Percentiles rank a stretch among this genome's conserved stretches.
Evolutionary conservation across 495 filamentous ascomycete genomes (phyloP).

Genomic region (Daldinia childiae): DNA sequence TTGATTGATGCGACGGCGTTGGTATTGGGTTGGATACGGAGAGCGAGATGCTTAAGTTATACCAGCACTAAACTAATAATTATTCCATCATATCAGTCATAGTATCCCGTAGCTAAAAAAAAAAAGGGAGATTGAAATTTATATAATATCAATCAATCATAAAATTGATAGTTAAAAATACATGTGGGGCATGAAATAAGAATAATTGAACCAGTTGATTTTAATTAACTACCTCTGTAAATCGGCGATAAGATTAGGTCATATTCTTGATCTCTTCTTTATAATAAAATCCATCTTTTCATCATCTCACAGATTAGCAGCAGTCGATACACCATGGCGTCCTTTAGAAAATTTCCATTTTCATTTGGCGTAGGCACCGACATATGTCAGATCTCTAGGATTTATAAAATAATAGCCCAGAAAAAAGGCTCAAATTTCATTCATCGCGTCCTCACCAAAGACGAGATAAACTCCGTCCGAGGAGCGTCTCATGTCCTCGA

Average conservation of each 20-base stretch:
- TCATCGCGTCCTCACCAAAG: conserved; percentile 51
- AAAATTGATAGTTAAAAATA: background rate
- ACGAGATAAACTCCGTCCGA: conserved; percentile 44
- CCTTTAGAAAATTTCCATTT: conserved; percentile 42
- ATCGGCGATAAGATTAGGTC: conserved; percentile 1
- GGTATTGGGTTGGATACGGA: conserved; percentile 14
- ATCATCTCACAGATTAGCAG: background rate
- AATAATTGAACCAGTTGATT: background rate
- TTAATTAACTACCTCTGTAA: background rate
- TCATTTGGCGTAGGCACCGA: conserved; percentile 65
- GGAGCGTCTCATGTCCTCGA: conserved; percentile 12
- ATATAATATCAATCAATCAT: background rate
- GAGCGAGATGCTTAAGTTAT: conserved; percentile 3
- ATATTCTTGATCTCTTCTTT: background rate
- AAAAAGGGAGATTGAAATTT: background rate
- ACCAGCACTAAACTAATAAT: background rate
- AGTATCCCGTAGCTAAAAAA: background rate
- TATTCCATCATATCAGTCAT: background rate
- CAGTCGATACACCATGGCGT: background rate
- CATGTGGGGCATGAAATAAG: too few relatives aligned
- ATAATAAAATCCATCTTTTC: background rate
- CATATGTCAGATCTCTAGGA: conserved; percentile 60
- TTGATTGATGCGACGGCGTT: conserved; percentile 20
- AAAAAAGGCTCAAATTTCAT: conserved; percentile 47
- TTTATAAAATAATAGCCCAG: conserved; percentile 50